Conservation (phyloP, 306 rosid species). For the Macrotyloma uniflorum region DNA sequence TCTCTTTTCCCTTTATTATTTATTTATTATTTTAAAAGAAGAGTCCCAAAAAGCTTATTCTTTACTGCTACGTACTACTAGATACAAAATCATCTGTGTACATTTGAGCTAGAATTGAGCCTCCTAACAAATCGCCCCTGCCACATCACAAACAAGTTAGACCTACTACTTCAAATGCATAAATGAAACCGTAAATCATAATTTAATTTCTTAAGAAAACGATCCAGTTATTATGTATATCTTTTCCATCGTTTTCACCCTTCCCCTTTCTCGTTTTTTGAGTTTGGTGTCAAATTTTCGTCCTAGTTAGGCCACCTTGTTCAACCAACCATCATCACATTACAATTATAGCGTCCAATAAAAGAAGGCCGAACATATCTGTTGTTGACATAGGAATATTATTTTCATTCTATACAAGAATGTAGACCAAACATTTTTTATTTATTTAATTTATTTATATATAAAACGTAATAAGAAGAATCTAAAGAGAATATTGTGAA, state of each 20-base stretch:
- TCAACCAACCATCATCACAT: not conserved
- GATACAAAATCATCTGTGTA: constrained; percentile 37
- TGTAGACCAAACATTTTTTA: not conserved
- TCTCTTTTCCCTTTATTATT: not conserved
- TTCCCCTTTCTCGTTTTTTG: not conserved
- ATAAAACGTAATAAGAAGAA: not conserved
- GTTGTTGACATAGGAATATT: not conserved
- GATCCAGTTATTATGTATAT: too few relatives aligned
- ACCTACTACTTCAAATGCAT: constrained; percentile 19
- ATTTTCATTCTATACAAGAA: too few relatives aligned
- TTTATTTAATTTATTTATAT: not conserved
- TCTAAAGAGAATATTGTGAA: constrained; percentile 2
- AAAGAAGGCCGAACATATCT: not conserved
- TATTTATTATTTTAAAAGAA: not conserved
- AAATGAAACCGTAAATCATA: constrained; percentile 16
- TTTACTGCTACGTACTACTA: constrained; percentile 17
- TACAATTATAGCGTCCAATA: not conserved
- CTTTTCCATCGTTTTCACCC: too few relatives aligned
- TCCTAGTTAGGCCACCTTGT: not conserved
- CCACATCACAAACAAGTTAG: constrained; percentile 41
- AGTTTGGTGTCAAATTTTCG: not conserved
- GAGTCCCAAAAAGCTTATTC: constrained; percentile 8
- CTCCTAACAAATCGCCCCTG: constrained; percentile 94
- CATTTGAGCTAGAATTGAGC: constrained; percentile 56
- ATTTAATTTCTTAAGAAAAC: constrained; percentile 1